These are phyloP conservation scores for Sabuloglossum arenarium DNA, from an alignment of 495 filamentous ascomycete genomes.

Conservation along the genomic window DNA sequence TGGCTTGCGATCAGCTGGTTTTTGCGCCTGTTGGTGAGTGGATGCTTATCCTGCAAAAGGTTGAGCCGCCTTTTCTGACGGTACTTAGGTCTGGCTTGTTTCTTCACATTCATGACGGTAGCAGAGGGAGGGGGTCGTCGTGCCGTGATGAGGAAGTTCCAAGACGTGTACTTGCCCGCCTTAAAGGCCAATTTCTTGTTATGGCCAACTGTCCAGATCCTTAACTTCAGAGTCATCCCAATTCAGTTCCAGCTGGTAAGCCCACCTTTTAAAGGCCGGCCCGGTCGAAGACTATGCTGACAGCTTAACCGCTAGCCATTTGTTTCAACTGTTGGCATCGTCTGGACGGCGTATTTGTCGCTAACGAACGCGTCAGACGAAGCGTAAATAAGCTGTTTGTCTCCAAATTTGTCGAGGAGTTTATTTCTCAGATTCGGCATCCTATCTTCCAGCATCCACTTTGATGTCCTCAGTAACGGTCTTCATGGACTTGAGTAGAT, in stretches of 20 bases:
- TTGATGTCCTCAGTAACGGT: not conserved
- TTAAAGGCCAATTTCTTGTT: conserved; percentile 92
- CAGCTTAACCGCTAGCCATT: conserved; percentile 45
- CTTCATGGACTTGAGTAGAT: not conserved
- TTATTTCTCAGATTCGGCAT: not conserved
- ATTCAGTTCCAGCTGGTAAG: conserved; percentile 93
- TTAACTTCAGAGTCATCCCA: conserved; percentile 92
- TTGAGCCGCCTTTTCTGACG: conserved; percentile 3
- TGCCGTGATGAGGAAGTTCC: conserved; percentile 65
- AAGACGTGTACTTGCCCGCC: conserved; percentile 81
- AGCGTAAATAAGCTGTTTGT: conserved; percentile 4
- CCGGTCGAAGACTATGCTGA: not conserved
- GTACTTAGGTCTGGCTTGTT: conserved; percentile 47
- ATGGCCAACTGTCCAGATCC: conserved; percentile 88
- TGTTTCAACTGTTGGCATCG: conserved; percentile 88
- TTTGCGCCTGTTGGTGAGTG: conserved; percentile 72
- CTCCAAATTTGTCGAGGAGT: not conserved
- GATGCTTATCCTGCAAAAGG: conserved; percentile 1
- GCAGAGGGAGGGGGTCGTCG: conserved; percentile 79
- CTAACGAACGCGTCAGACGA: conserved; percentile 81
- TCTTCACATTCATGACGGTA: conserved; percentile 93
- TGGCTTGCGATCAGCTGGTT: conserved; percentile 82
- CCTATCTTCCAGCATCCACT: not conserved
- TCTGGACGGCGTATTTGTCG: conserved; percentile 97
- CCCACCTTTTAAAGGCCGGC: conserved; percentile 8